Percentiles rank a stretch among this genome's conserved stretches.
Evolutionary conservation across 306 rosid genomes (phyloP).

Genomic region (Datisca glomerata): DNA sequence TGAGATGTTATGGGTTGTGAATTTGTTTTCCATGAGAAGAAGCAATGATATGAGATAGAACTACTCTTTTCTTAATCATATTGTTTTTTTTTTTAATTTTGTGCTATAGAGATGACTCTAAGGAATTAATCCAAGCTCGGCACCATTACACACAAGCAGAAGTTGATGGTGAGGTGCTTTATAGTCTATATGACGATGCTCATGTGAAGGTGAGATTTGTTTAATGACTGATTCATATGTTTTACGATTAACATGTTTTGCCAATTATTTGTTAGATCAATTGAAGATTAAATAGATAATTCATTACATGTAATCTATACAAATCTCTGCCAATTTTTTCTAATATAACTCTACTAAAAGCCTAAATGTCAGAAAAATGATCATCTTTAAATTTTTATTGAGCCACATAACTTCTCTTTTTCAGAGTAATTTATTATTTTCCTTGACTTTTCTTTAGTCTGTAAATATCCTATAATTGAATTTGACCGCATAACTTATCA

Average conservation of each 20-base stretch:
- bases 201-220: constrained; percentile 44
- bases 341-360: neutral
- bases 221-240: neutral
- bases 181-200: constrained; percentile 51
- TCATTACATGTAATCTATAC: neutral
- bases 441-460: too few species aligned
- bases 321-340: neutral
- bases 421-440: too few species aligned
- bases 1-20: too few species aligned
- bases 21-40: neutral
- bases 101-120: constrained; percentile 18
- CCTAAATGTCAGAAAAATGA: neutral
- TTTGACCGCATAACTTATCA: too few species aligned
- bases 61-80: neutral
- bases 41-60: too few species aligned
- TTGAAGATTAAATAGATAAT: too few species aligned
- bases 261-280: neutral
- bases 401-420: too few species aligned
- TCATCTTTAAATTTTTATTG: neutral
- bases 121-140: constrained; percentile 27
- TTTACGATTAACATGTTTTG: too few species aligned
- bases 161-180: constrained; percentile 29
- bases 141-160: constrained; percentile 33
- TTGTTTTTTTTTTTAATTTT: neutral
- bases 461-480: too few species aligned